phyloP scores from a whole-genome alignment of 148 eudicot species.

The Gaultheria prostrata region DNA sequence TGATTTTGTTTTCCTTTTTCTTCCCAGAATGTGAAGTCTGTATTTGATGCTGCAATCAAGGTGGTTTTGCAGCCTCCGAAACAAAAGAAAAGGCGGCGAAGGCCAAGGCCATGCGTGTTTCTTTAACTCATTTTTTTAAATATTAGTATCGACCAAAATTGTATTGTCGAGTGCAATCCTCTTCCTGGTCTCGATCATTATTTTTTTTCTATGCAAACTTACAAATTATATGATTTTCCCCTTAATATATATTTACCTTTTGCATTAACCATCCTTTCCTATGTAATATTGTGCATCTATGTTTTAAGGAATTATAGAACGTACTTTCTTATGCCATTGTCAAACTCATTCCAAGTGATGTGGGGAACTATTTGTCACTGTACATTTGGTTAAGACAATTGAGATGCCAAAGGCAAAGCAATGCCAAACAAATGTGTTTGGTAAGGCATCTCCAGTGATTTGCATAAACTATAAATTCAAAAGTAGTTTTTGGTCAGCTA shows the following conservation, averaged over 20 bases:
- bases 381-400: too few species aligned
- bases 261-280: neutral
- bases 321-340: neutral
- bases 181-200: neutral
- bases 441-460: too few species aligned
- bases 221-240: neutral
- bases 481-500: too few species aligned
- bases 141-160: too few species aligned
- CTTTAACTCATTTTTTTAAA: slow-evolving; percentile 12
- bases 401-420: too few species aligned
- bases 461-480: too few species aligned
- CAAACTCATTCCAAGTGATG: too few species aligned
- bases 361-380: too few species aligned
- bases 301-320: neutral
- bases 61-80: slow-evolving; percentile 71
- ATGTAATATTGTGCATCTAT: neutral
- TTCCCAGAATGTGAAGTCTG: slow-evolving; percentile 60
- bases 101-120: slow-evolving; percentile 31
- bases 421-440: too few species aligned
- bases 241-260: neutral
- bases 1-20: neutral
- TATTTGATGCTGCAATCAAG: slow-evolving; percentile 70
- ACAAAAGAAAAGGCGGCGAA: slow-evolving; percentile 45
- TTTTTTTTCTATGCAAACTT: neutral
- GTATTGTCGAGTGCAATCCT: neutral